Conservation (phyloP, 257 asterid genomes). For the Salvia splendens region DNA sequence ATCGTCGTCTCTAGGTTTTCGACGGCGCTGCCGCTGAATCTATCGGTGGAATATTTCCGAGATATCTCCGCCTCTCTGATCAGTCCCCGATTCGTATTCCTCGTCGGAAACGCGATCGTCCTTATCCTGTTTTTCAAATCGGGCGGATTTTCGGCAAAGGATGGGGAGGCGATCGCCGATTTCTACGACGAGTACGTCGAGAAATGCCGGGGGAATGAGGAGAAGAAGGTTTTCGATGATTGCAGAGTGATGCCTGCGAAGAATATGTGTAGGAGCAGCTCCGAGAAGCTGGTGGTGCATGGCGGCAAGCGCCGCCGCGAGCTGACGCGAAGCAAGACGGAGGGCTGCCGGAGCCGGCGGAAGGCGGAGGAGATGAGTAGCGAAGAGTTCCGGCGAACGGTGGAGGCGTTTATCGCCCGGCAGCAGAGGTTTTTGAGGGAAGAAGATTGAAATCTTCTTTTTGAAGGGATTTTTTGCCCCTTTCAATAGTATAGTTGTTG, state of each 20-base stretch:
- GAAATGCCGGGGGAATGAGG: constrained; percentile 43
- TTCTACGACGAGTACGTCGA: constrained; percentile 66
- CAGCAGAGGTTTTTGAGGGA: constrained; percentile 85
- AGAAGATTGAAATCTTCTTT: constrained; percentile 32
- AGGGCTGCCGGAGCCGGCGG: constrained; percentile 34
- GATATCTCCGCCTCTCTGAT: constrained; percentile 45
- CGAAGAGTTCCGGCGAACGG: constrained; percentile 77
- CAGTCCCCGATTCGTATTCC: constrained; percentile 70
- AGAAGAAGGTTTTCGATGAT: constrained; percentile 11
- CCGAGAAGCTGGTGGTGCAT: constrained; percentile 39
- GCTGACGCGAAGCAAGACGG: constrained; percentile 60
- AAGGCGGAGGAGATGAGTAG: constrained; percentile 50
- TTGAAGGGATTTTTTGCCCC: not conserved
- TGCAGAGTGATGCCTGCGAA: not conserved
- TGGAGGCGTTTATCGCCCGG: constrained; percentile 87
- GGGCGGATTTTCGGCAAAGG: constrained; percentile 42
- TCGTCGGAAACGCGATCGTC: constrained; percentile 74
- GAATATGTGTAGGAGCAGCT: constrained; percentile 45
- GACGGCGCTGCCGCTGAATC: constrained; percentile 34
- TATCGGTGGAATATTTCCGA: constrained; percentile 46
- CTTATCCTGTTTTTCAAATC: constrained; percentile 58
- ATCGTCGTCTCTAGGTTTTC: constrained; percentile 46
- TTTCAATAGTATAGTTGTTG: not conserved
- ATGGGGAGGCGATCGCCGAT: constrained; percentile 38
- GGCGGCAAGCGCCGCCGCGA: constrained; percentile 36